phyloP scores from a whole-genome alignment of 495 filamentous ascomycete genomes.

The Neurospora pannonica region DNA sequence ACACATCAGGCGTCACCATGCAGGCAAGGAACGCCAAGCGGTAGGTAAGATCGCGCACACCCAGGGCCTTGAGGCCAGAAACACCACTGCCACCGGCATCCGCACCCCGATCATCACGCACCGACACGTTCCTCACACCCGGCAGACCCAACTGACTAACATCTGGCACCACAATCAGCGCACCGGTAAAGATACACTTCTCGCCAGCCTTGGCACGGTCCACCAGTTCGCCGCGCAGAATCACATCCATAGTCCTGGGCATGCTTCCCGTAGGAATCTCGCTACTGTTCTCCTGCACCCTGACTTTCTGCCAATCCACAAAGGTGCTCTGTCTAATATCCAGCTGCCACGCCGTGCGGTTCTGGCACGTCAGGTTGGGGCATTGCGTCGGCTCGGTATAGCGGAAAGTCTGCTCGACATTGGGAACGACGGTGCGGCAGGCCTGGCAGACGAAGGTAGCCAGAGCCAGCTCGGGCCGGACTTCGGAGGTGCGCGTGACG shows the following conservation, averaged over 20 bases:
- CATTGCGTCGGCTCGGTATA: conserved; percentile 97
- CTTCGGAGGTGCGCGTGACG: conserved; percentile 92
- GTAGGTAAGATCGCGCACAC: conserved; percentile 93
- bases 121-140: conserved; percentile 74
- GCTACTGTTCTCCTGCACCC: conserved; percentile 93
- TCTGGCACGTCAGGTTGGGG: conserved; percentile 83
- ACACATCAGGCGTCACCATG: conserved; percentile 90
- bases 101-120: conserved; percentile 71
- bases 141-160: conserved; percentile 91
- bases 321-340: conserved; percentile 97
- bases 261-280: conserved; percentile 98
- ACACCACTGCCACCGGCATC: conserved; percentile 79
- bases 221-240: conserved; percentile 95
- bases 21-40: conserved; percentile 93
- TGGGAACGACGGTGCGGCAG: conserved; percentile 70
- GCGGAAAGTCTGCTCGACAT: conserved; percentile 94
- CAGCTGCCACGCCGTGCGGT: conserved; percentile 81
- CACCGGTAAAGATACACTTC: conserved; percentile 94
- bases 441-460: conserved; percentile 88
- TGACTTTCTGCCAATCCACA: conserved; percentile 97
- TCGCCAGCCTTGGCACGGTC: conserved; percentile 95
- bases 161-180: conserved; percentile 92
- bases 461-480: conserved; percentile 83
- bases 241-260: conserved; percentile 96
- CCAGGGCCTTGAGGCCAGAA: conserved; percentile 79